phyloP scores from a whole-genome alignment of 352 stramenopile genomes.

The Saprolegnia parasitica region DNA sequence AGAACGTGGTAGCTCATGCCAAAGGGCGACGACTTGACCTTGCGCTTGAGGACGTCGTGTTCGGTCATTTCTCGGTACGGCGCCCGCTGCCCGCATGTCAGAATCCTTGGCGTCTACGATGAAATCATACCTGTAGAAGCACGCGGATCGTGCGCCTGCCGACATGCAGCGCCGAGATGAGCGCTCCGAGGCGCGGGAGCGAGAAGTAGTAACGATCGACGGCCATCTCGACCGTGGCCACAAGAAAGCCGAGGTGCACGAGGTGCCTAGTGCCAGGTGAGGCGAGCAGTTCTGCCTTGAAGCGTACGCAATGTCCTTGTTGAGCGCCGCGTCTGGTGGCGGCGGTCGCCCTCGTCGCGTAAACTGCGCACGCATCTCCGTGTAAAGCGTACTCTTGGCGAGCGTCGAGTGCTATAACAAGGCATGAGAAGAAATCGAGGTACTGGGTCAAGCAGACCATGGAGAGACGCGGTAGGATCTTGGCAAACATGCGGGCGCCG shows the following conservation, averaged over 20 bases:
- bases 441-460: not conserved
- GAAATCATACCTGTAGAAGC: slow-evolving; percentile 15
- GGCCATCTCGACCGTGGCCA: slow-evolving; percentile 10
- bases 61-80: slow-evolving; percentile 23
- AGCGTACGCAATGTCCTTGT: slow-evolving; percentile 15
- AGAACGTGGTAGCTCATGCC: slow-evolving; percentile 25
- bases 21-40: slow-evolving; percentile 16
- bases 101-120: not conserved
- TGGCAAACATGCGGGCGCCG: slow-evolving; percentile 22
- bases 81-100: slow-evolving; percentile 5
- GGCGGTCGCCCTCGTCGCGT: not conserved
- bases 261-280: slow-evolving; percentile 5
- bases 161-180: not conserved
- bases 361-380: slow-evolving; percentile 12
- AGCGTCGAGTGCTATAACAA: not conserved
- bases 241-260: slow-evolving; percentile 13
- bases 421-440: not conserved
- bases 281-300: not conserved
- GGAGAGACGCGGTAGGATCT: not conserved
- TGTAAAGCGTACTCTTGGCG: not conserved
- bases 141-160: not conserved
- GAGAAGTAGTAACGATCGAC: slow-evolving; percentile 8
- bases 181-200: slow-evolving; percentile 12
- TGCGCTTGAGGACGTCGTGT: slow-evolving; percentile 14
- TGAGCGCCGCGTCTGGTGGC: not conserved